A percentile compares a stretch with the other conserved stretches of the same genome.
Conservation (phyloP, 1,139 yeast genomes). For the Casaregolazyma lundiana region DNA sequence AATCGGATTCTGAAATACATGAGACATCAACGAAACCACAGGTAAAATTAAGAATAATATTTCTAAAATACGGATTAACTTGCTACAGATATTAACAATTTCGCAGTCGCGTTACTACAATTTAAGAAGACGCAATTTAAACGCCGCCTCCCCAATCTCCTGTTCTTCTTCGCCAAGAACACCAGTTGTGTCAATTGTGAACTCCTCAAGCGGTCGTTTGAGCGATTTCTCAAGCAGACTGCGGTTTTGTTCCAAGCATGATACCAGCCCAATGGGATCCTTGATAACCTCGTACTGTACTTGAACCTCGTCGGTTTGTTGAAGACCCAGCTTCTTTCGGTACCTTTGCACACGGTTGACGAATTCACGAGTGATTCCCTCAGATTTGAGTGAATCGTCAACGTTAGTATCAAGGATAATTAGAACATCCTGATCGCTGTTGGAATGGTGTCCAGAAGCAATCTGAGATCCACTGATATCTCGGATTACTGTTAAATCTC, state of each 20-base stretch:
- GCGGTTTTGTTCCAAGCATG: slow-evolving; percentile 59
- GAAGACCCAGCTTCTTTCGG: slow-evolving; percentile 93
- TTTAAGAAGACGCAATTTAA: slow-evolving; percentile 74
- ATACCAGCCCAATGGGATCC: slow-evolving; percentile 62
- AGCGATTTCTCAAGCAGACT: slow-evolving; percentile 74
- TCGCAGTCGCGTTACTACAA: too few relatives aligned
- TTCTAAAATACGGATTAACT: too few relatives aligned
- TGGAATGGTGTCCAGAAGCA: slow-evolving; percentile 67
- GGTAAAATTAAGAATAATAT: too few relatives aligned
- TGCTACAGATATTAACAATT: too few relatives aligned
- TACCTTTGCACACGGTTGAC: slow-evolving; percentile 96
- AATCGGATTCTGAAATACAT: too few relatives aligned
- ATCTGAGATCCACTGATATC: slow-evolving; percentile 68
- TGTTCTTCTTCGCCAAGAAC: slow-evolving; percentile 81
- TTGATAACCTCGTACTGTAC: slow-evolving; percentile 72
- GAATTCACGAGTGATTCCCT: slow-evolving; percentile 94
- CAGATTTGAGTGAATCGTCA: slow-evolving; percentile 83
- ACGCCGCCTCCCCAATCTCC: slow-evolving; percentile 76
- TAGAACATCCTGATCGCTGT: slow-evolving; percentile 85
- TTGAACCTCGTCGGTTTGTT: slow-evolving; percentile 89
- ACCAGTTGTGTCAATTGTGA: slow-evolving; percentile 21
- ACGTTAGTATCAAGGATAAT: slow-evolving; percentile 83
- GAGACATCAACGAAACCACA: too few relatives aligned
- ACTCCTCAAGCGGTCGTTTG: slow-evolving; percentile 44
- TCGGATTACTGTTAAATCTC: slow-evolving; percentile 86